Base-by-base conservation (phyloP, 495 filamentous ascomycete species). In the Hypoxylon crocopeplum region DNA sequence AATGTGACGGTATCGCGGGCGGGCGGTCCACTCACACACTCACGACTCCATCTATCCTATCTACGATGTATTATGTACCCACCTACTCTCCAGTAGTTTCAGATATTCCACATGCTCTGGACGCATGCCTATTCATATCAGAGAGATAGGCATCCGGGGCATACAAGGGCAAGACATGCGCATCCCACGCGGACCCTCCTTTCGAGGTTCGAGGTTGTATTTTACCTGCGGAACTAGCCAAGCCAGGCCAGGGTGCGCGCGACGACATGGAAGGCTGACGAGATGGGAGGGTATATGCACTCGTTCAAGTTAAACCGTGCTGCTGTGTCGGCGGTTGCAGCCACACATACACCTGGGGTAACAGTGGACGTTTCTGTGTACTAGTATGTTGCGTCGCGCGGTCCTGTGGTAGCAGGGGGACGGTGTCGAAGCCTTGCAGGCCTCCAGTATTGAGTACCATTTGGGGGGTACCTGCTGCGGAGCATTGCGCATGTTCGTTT, bases 51-150 rank as follows among this genome's bases (percentile, higher is more conserved):
- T 49, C 45, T 59, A 50, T 64, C 49, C 61, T 58, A 64, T 59
- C 54, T 59, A 34, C 32, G 12, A 3, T 5, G 32, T 34, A 45
- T 47, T 48, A 51, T 36, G 55, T 64, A 55, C 46, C 61, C 61
- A 59, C 61, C 44, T 33, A 47, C 16, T 50, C 29, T 55, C 36
- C 53, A 58, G 48, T 50, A 64, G 60, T 64, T 64, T 64, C 60
- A 64, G 60, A 55, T 59, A 64, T 64, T 64, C 60, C 60, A 48
- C 60, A 64, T 58, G 60, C 60, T 64, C 39, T 56, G 33, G 44
- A 59, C 60, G 61, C 55, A 59, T 59, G 61, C 46, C 61, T 64
- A 36, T 51, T 52, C 50, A 56, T 56, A 55, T 56, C 32, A 47
- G 32, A 51, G 45, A 59, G 61, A 64, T 64, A 64, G 45, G 39